Percentiles rank a stretch among this genome's conserved stretches.
Conservation (phyloP, 2,329 filamentous ascomycete genomes). For the Fusarium pseudoanthophilum region DNA sequence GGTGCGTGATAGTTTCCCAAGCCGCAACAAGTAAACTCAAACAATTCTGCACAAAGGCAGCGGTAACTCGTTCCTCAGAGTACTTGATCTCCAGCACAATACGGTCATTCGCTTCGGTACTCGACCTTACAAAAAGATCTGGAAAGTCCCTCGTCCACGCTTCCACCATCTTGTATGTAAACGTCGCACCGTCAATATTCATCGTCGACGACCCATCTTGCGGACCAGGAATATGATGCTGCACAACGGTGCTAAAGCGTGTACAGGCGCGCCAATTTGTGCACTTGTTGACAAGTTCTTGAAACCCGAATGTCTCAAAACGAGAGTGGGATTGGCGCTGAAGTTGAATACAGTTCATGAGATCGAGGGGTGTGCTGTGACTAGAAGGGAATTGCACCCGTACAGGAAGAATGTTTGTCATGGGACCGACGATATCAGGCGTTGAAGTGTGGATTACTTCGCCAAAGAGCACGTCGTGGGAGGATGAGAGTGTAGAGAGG, state of each 20-base stretch:
- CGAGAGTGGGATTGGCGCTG: slow-evolving; percentile 60
- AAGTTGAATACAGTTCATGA: slow-evolving; percentile 60
- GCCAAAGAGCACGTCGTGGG: slow-evolving; percentile 66
- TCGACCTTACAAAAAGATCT: slow-evolving; percentile 59
- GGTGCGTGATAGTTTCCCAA: slow-evolving; percentile 58
- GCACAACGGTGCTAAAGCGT: slow-evolving; percentile 64
- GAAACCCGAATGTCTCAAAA: slow-evolving; percentile 62
- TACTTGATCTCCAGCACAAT: slow-evolving; percentile 59
- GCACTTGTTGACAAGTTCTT: slow-evolving; percentile 63
- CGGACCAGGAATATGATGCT: slow-evolving; percentile 54
- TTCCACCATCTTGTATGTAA: slow-evolving; percentile 57
- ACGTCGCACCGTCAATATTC: slow-evolving; percentile 58
- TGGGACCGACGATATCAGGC: slow-evolving; percentile 60
- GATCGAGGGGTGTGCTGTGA: slow-evolving; percentile 58
- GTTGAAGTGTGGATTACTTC: slow-evolving; percentile 61
- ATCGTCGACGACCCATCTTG: slow-evolving; percentile 54
- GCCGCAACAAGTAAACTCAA: slow-evolving; percentile 58
- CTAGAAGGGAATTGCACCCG: slow-evolving; percentile 58
- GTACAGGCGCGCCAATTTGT: slow-evolving; percentile 66
- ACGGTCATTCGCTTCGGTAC: slow-evolving; percentile 49
- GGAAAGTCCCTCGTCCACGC: slow-evolving; percentile 54
- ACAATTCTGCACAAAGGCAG: slow-evolving; percentile 56
- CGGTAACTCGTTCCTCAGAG: slow-evolving; percentile 56
- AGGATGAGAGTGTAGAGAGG: slow-evolving; percentile 61
- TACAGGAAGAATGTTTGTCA: slow-evolving; percentile 60